A percentile compares a stretch with the other conserved stretches of the same genome.
Conservation (phyloP, 768 basidiomycete species). For the Suillus occidentalis region DNA sequence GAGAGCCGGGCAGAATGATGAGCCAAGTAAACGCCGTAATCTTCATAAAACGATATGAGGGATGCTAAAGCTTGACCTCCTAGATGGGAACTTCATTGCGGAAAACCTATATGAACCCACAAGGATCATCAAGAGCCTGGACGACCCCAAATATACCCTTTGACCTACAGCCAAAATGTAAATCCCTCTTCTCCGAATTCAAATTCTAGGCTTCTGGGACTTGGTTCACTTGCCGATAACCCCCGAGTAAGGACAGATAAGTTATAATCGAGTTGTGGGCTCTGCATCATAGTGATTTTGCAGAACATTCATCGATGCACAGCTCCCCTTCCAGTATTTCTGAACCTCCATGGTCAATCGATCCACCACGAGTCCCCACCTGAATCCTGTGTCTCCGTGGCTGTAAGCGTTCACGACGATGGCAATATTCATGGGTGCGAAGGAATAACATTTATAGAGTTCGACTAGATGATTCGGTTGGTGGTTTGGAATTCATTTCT, state of each 20-base stretch:
- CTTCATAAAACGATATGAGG: background rate
- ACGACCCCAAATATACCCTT: slow-evolving; percentile 34
- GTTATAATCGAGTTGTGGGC: background rate
- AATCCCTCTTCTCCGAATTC: background rate
- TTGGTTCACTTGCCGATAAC: background rate
- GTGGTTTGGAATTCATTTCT: background rate
- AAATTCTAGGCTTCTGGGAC: background rate
- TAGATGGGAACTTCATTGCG: slow-evolving; percentile 46
- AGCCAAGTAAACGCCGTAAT: slow-evolving; percentile 56
- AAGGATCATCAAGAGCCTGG: slow-evolving; percentile 39
- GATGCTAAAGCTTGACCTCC: slow-evolving; percentile 9
- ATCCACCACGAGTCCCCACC: background rate
- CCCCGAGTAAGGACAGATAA: background rate
- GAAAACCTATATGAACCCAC: slow-evolving; percentile 42
- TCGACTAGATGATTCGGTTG: background rate
- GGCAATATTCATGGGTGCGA: background rate
- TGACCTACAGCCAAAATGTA: background rate
- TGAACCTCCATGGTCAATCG: background rate
- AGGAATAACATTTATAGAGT: background rate
- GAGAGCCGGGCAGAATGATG: slow-evolving; percentile 78
- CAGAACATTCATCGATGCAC: background rate
- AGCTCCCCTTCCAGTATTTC: background rate
- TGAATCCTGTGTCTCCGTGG: background rate
- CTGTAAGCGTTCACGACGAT: background rate
- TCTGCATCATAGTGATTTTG: background rate